Percentiles rank a stretch among this genome's conserved stretches.
Conservation (phyloP, 495 filamentous ascomycete species). For the Rhypophila decipiens region DNA sequence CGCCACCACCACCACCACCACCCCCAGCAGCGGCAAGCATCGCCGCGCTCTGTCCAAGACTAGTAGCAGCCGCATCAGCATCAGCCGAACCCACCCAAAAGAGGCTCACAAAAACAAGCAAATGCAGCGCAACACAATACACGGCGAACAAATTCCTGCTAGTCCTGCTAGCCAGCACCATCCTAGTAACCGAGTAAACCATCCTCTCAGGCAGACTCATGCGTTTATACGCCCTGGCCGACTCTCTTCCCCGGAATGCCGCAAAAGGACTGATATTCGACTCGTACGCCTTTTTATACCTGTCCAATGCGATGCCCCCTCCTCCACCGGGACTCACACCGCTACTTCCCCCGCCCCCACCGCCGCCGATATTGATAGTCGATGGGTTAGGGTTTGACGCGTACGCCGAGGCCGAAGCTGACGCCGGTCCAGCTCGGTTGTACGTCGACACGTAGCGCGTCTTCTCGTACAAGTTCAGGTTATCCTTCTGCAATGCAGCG, state of each 20-base stretch:
- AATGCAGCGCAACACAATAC: conserved; percentile 84
- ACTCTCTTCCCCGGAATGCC: conserved; percentile 87
- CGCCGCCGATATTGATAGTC: conserved; percentile 51
- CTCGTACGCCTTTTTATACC: conserved; percentile 91
- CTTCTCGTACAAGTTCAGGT: conserved; percentile 95
- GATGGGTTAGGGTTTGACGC: conserved; percentile 69
- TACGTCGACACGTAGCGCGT: conserved; percentile 93
- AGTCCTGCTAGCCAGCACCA: conserved; percentile 82
- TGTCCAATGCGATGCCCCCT: conserved; percentile 64
- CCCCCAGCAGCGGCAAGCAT: conserved; percentile 21
- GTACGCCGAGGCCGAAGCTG: conserved; percentile 66
- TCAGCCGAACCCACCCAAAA: conserved; percentile 67
- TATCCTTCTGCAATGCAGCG: conserved; percentile 89
- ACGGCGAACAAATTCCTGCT: conserved; percentile 93
- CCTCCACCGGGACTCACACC: conserved; percentile 13
- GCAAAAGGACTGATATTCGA: conserved; percentile 92
- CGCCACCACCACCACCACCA: conserved; percentile 12
- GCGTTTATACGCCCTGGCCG: conserved; percentile 83
- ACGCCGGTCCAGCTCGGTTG: conserved; percentile 57
- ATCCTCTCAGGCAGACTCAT: conserved; percentile 88
- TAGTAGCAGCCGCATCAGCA: conserved; percentile 30
- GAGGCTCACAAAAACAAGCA: conserved; percentile 78
- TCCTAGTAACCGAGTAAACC: conserved; percentile 83
- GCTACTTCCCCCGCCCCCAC: conserved; percentile 19
- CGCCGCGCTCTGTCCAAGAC: conserved; percentile 25